A percentile compares a stretch with the other conserved stretches of the same genome.
Evolutionary conservation across 768 basidiomycete genomes (phyloP).

Genomic region (Suillus americanus): DNA sequence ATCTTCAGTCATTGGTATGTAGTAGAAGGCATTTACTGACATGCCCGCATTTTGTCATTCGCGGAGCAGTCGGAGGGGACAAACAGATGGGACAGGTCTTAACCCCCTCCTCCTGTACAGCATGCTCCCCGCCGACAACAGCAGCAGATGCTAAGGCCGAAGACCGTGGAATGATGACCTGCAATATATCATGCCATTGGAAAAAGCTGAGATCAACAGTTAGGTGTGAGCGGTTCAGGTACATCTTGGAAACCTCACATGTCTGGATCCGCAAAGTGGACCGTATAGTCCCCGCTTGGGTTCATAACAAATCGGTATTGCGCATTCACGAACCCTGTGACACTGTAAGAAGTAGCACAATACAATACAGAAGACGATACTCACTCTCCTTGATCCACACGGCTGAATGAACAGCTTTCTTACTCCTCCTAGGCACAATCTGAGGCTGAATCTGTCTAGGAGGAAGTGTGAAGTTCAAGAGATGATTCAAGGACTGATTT

Average conservation of each 20-base stretch:
- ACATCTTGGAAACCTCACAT: constrained; percentile 57
- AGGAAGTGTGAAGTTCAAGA: constrained; percentile 92
- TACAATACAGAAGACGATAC: constrained; percentile 34
- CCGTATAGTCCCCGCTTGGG: constrained; percentile 88
- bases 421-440: constrained; percentile 71
- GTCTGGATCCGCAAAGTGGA: constrained; percentile 96
- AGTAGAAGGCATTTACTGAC: constrained; percentile 48
- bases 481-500: constrained; percentile 70
- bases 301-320: constrained; percentile 96
- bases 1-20: constrained; percentile 16
- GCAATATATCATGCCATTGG: constrained; percentile 94
- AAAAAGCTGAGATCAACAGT: constrained; percentile 62
- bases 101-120: constrained; percentile 54
- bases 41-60: constrained; percentile 98
- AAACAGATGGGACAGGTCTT: constrained; percentile 94
- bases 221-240: not conserved
- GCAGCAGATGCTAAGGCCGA: constrained; percentile 71
- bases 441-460: constrained; percentile 71
- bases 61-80: constrained; percentile 82
- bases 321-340: constrained; percentile 87
- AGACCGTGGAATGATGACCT: constrained; percentile 87
- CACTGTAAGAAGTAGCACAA: constrained; percentile 17
- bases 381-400: constrained; percentile 92
- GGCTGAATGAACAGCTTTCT: constrained; percentile 60
- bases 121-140: constrained; percentile 40